Base-by-base conservation (phyloP, 805 yeast genomes). In the Yamadazyma takamatsuzukensis region DNA sequence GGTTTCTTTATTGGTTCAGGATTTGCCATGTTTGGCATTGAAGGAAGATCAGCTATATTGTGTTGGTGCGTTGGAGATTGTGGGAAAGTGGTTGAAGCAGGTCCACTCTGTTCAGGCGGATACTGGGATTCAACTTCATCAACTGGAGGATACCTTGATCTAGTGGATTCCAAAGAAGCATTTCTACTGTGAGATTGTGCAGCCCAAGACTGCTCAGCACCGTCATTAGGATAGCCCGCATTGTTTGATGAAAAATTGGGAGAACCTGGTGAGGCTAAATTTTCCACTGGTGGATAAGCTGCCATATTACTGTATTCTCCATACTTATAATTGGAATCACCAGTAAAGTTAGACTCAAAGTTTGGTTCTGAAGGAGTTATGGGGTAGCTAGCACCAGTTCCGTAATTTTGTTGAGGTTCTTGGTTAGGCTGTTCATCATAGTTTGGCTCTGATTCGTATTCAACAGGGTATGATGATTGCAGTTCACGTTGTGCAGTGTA, bases 91-190 rank as follows among this genome's bases (percentile, higher is more conserved):
- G 25, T 27, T 17, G 27, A 33, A 11, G 15, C 6, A 11, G 25
- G 12, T 6, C 7, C 25, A 23, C 6, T 7, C 12, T 8, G 18
- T 18, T 9, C 12, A 15, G 23, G 18, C 5, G 22, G 17, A 19
- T 21, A 33, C 4, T 25, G 19, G 1, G 29, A 3, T n/a, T 40
- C 36, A 5, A 43, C 33, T 17, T 36, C 29, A 15, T 37, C 45
- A 19, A 43, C 35, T 12, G 49, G 42, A 11, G 49, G 49, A 26
- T 38, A 43, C 13, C 32, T 39, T n/a, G 39, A 30, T 9, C 31
- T 36, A 14, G 45, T 36, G 15, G 39, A 33, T 25, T 36, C 43
- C 7, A 39, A n/a, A 14, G 39, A 32, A 17, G 32, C 32, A 14
- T 42, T 32, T 4, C 39, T 23, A 14, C 30, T 15, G 14, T 29